A percentile compares a stretch with the other conserved stretches of the same genome.
These are phyloP conservation scores for Saccharomycopsis fermentans DNA, from an alignment of 805 yeast species.

Conservation along the genomic window DNA sequence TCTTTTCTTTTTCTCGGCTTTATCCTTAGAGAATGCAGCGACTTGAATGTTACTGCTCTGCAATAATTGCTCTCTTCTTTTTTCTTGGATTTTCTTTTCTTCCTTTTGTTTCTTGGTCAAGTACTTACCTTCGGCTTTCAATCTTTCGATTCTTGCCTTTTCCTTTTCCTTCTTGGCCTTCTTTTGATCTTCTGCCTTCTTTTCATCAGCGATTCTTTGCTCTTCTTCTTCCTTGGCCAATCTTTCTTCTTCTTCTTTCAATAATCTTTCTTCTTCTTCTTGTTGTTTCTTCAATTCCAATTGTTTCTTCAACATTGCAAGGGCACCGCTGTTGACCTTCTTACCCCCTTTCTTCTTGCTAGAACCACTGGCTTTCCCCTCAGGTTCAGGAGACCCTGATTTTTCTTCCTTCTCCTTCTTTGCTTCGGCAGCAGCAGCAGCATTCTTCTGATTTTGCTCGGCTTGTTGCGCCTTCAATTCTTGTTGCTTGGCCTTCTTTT, in stretches of 20 bases:
- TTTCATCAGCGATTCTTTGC: conserved; percentile 32
- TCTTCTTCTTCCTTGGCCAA: conserved; percentile 41
- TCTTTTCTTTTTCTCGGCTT: conserved; percentile 44
- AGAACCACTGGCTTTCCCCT: conserved; percentile 29
- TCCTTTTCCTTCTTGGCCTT: conserved; percentile 78
- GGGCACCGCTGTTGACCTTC: conserved; percentile 81
- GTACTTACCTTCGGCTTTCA: conserved; percentile 92
- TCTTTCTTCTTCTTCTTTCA: conserved; percentile 66
- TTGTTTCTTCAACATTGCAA: conserved; percentile 86
- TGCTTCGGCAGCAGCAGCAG: conserved; percentile 26
- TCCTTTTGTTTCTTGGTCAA: conserved; percentile 92
- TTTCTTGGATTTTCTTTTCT: conserved; percentile 75
- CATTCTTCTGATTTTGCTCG: conserved; percentile 29
- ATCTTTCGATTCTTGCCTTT: conserved; percentile 74
- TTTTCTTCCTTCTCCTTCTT: conserved; percentile 28
- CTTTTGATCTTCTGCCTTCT: conserved; percentile 46
- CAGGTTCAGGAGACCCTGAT: conserved; percentile 28
- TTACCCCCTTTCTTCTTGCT: conserved; percentile 39
- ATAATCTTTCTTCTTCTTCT: conserved; percentile 71
- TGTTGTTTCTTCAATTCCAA: conserved; percentile 78
- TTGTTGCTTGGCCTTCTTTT: conserved; percentile 66
- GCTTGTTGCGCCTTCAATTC: conserved; percentile 46
- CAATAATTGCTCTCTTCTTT: conserved; percentile 78
- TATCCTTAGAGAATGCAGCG: conserved; percentile 48
- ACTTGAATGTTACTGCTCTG: conserved; percentile 56